Evolutionary conservation across 768 basidiomycete genomes (phyloP).

Genomic region (Pholiota conissans): DNA sequence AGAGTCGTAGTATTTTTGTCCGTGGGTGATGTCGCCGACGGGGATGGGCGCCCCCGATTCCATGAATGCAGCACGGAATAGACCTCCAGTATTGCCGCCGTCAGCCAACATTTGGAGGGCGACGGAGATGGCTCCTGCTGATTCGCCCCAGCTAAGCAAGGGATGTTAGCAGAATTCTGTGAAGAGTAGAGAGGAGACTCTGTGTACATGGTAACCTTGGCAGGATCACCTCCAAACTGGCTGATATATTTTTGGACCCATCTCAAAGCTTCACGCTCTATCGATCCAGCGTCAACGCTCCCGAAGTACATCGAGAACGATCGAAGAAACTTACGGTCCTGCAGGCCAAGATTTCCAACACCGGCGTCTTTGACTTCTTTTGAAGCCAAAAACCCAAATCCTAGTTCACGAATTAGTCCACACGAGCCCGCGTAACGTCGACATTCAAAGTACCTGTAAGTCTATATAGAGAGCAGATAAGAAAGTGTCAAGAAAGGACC

Average conservation of each 20-base stretch:
- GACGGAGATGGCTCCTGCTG: slow-evolving; percentile 54
- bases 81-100: slow-evolving; percentile 40
- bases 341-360: slow-evolving; percentile 63
- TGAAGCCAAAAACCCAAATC: slow-evolving; percentile 53
- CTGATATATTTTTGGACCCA: slow-evolving; percentile 70
- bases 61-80: slow-evolving; percentile 55
- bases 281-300: neutral
- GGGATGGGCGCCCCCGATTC: slow-evolving; percentile 41
- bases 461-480: neutral
- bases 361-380: slow-evolving; percentile 52
- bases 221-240: slow-evolving; percentile 65
- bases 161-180: neutral
- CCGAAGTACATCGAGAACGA: neutral
- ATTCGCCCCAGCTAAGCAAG: slow-evolving; percentile 37
- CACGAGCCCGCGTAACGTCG: neutral
- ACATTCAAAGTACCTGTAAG: slow-evolving; percentile 4
- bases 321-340: slow-evolving; percentile 50
- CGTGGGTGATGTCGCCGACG: slow-evolving; percentile 39
- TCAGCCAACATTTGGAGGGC: slow-evolving; percentile 50
- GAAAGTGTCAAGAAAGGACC: neutral
- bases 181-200: slow-evolving; percentile 11
- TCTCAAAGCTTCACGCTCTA: slow-evolving; percentile 58
- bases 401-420: slow-evolving; percentile 18
- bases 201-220: slow-evolving; percentile 61
- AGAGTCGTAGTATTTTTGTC: slow-evolving; percentile 44